Percentiles rank a stretch among this genome's conserved stretches.
These are phyloP conservation scores for Suillus brevipes DNA, from an alignment of 768 basidiomycete species.

Conservation along the genomic window DNA sequence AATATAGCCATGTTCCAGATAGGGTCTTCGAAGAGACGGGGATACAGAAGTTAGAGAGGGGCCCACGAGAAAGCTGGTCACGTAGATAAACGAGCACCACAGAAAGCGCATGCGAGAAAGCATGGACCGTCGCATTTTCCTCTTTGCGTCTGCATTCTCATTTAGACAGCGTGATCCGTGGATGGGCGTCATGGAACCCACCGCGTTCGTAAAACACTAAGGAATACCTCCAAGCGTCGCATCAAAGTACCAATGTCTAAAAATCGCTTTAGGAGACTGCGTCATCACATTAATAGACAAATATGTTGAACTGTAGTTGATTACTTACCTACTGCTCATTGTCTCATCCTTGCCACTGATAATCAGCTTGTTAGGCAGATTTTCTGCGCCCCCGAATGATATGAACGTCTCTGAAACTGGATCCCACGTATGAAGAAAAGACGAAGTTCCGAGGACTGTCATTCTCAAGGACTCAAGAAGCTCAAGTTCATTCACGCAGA, in stretches of 20 bases:
- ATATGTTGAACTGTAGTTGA: neutral
- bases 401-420: conserved; percentile 53
- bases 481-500: conserved; percentile 48
- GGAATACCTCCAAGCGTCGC: conserved; percentile 62
- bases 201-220: conserved; percentile 50
- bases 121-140: conserved; percentile 58
- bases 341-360: conserved; percentile 59
- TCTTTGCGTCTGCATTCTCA: conserved; percentile 39
- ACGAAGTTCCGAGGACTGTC: conserved; percentile 67
- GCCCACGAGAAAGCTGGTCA: conserved; percentile 41
- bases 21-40: conserved; percentile 24
- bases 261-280: conserved; percentile 62
- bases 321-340: conserved; percentile 55
- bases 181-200: conserved; percentile 28
- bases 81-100: conserved; percentile 53
- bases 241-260: conserved; percentile 65
- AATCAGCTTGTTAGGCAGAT: conserved; percentile 39
- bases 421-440: conserved; percentile 68
- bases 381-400: conserved; percentile 39
- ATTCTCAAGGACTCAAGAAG: conserved; percentile 54
- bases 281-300: conserved; percentile 1
- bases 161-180: conserved; percentile 6
- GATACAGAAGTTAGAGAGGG: conserved; percentile 28
- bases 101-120: conserved; percentile 66
- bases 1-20: conserved; percentile 50